phyloP scores from a whole-genome alignment of 257 asterid species.

The Rhazya stricta region DNA sequence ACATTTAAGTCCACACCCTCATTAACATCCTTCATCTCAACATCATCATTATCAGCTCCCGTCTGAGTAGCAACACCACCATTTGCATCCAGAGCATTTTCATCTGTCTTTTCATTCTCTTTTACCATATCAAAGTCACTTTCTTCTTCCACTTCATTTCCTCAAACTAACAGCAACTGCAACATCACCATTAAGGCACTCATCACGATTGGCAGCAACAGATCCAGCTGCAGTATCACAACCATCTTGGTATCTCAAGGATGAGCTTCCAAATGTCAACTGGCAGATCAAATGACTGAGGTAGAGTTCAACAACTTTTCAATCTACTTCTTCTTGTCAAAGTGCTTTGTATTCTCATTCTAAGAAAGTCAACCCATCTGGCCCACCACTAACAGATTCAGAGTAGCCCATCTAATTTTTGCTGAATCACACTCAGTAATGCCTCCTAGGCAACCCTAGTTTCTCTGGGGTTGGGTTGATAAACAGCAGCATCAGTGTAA shows the following conservation, averaged over 20 bases:
- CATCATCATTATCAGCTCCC: constrained; percentile 24
- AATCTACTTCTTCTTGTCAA: constrained; percentile 25
- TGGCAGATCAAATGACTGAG: constrained; percentile 19
- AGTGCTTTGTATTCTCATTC: constrained; percentile 17
- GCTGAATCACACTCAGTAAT: constrained; percentile 23
- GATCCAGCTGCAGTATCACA: constrained; percentile 14
- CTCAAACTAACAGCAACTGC: constrained; percentile 23
- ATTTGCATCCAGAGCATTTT: constrained; percentile 14
- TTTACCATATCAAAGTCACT: constrained; percentile 21
- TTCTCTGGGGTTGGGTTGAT: constrained; percentile 24
- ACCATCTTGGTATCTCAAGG: constrained; percentile 17
- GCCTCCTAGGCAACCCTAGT: constrained; percentile 28
- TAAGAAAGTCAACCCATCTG: constrained; percentile 9
- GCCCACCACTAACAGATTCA: constrained; percentile 23
- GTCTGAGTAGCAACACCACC: constrained; percentile 23
- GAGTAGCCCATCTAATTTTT: constrained; percentile 21
- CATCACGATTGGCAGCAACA: constrained; percentile 13
- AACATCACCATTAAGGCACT: constrained; percentile 21
- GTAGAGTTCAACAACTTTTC: constrained; percentile 25
- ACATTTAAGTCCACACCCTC: constrained; percentile 24
- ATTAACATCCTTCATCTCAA: constrained; percentile 19
- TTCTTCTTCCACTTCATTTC: constrained; percentile 24
- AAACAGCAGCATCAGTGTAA: constrained; percentile 21
- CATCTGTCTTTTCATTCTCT: constrained; percentile 21
- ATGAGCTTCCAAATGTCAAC: constrained; percentile 20